Evolutionary conservation across 306 rosid genomes (phyloP).

Genomic region (Trichosanthes cucumerina): DNA sequence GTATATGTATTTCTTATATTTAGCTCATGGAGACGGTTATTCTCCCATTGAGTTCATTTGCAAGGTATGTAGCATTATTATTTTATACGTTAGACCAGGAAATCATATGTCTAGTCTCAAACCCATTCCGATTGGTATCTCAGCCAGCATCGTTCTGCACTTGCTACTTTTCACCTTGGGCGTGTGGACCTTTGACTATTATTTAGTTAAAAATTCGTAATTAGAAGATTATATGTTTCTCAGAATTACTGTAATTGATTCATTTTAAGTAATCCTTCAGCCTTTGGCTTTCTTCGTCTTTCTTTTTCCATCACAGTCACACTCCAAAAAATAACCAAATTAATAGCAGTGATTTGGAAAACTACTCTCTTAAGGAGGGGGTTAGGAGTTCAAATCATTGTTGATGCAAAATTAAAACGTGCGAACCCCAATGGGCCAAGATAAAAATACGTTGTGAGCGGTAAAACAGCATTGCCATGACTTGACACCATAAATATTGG

Average conservation of each 20-base stretch:
- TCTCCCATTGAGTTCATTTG: background rate
- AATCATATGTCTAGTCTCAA: background rate
- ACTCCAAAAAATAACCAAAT: background rate
- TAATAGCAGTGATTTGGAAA: background rate
- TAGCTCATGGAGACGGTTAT: background rate
- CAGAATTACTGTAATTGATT: background rate
- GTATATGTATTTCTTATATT: background rate
- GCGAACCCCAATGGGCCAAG: background rate
- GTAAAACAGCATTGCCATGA: background rate
- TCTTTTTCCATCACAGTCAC: background rate
- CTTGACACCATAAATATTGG: background rate
- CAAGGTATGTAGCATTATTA: background rate
- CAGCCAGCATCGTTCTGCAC: background rate
- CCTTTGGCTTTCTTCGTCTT: background rate
- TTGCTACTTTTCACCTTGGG: constrained; percentile 2
- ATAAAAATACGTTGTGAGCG: background rate
- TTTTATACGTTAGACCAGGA: background rate
- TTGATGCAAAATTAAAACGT: background rate
- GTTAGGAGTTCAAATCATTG: background rate
- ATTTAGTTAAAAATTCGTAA: background rate
- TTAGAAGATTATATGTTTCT: background rate
- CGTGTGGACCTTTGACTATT: background rate
- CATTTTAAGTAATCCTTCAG: background rate
- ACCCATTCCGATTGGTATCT: background rate
- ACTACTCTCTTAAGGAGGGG: background rate